Evolutionary conservation across 2,329 filamentous ascomycete species (phyloP).

Genomic region (Triangularia setosa): DNA sequence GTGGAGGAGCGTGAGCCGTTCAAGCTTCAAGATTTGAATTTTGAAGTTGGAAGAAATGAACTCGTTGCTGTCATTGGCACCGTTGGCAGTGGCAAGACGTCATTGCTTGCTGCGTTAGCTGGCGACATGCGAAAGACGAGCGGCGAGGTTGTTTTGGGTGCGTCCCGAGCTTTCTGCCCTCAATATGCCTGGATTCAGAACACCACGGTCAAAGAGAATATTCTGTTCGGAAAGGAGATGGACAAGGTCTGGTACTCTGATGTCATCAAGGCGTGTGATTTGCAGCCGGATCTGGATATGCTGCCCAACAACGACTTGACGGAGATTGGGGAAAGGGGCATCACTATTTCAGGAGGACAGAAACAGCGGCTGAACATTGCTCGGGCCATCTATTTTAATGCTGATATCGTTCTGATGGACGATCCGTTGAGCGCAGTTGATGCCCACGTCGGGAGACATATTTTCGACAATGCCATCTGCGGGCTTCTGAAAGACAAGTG

Average conservation of each 20-base stretch:
- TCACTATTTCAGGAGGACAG: constrained; percentile 91
- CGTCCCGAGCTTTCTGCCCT: constrained; percentile 82
- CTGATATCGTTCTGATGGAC: constrained; percentile 66
- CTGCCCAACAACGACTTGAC: constrained; percentile 84
- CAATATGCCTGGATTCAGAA: constrained; percentile 99
- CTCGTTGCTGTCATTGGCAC: constrained; percentile 80
- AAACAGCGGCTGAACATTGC: constrained; percentile 96
- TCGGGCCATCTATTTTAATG: constrained; percentile 67
- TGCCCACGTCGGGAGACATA: constrained; percentile 65
- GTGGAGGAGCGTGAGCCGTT: constrained; percentile 64
- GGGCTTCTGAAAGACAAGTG: constrained; percentile 86
- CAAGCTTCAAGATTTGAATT: constrained; percentile 63
- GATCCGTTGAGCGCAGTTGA: constrained; percentile 67
- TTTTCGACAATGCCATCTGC: constrained; percentile 92
- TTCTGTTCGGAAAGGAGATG: constrained; percentile 79
- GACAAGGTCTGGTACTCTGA: constrained; percentile 75
- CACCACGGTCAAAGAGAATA: constrained; percentile 79
- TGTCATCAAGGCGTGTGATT: constrained; percentile 81
- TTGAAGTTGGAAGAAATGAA: constrained; percentile 69
- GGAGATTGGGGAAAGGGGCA: constrained; percentile 92
- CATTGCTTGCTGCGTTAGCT: constrained; percentile 79
- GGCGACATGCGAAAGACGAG: constrained; percentile 87
- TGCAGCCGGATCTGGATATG: constrained; percentile 85
- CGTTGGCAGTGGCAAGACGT: constrained; percentile 89
- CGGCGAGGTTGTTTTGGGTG: constrained; percentile 71